phyloP scores from a whole-genome alignment of 2,329 filamentous ascomycete species.

The Trichophyton benhamiae region DNA sequence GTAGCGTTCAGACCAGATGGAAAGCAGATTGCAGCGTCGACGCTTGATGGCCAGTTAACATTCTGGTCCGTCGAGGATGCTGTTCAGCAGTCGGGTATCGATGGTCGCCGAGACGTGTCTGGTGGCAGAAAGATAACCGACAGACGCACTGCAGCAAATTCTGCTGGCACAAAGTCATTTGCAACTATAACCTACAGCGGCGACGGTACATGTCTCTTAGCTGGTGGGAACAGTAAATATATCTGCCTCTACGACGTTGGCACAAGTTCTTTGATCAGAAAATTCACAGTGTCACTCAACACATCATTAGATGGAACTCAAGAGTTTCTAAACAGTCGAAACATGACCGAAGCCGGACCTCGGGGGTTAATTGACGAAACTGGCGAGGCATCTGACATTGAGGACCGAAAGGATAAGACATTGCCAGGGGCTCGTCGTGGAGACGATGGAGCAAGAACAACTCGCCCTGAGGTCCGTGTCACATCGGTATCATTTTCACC shows the following conservation, averaged over 20 bases:
- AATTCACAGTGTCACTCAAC: conserved; percentile 91
- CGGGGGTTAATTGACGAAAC: conserved; percentile 72
- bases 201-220: conserved; percentile 80
- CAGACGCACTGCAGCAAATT: conserved; percentile 80
- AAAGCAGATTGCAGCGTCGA: conserved; percentile 79
- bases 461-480: conserved; percentile 71
- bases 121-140: conserved; percentile 82
- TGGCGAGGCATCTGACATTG: conserved; percentile 77
- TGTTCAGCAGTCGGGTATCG: conserved; percentile 71
- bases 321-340: conserved; percentile 87
- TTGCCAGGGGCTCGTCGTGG: conserved; percentile 80
- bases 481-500: conserved; percentile 77
- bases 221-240: conserved; percentile 93
- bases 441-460: conserved; percentile 67
- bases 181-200: conserved; percentile 79
- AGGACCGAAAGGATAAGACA: conserved; percentile 65
- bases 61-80: conserved; percentile 92
- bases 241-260: conserved; percentile 94
- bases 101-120: conserved; percentile 83
- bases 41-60: conserved; percentile 80
- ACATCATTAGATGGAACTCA: conserved; percentile 92
- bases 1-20: conserved; percentile 84
- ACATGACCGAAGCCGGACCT: conserved; percentile 82
- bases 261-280: conserved; percentile 82
- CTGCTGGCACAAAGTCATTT: conserved; percentile 81